Evolutionary conservation across 139 green algal species (phyloP), one percentile per base, ranked within the genome.

Genomic region (Yamagishiella unicocca): DNA sequence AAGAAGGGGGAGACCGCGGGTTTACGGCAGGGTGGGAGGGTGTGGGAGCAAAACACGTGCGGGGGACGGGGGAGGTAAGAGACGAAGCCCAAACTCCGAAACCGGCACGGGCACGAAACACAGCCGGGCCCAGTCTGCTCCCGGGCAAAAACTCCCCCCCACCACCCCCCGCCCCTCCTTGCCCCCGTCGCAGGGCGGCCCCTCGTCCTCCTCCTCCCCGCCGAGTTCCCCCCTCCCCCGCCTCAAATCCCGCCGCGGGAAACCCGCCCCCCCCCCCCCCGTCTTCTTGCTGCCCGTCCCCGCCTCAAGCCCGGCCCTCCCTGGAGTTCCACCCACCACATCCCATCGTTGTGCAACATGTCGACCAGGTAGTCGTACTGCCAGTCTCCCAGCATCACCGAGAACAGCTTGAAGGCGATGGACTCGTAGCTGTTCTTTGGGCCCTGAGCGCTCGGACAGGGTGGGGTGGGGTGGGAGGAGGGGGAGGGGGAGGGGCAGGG

Each of bases 351-450:
- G 35, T 87, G 10, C 33, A 87, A 25, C 67, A 87, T 80, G 68
- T 71, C 82, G 4, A 58, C 1, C 27, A 87, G 37, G 82, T 80
- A 81, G 67, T 80, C 67, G 46, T 50, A 79, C 46, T 87, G 46
- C 67, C 67, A 87, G 82, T 87, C 82, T 2, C 82, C 67, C 50
- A 87, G 46, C 67, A 87, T 87, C 17, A 87, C 67, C 2, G 46
- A 35, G 35, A 87, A 87, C 24, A 87, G 66, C 46, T 87, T 79
- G 33, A 87, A 72, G 10, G 82, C 82, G 0, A 87, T 33, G 0
- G 33, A 2, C 80, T 86, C 43, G 80, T 76, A 86, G 8, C 7
- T 53, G 80, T 86, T 78, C 8, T 37, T 21, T 4, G 21, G 27
- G 40, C 80, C 80, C 80, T 86, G 42, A 42, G 38, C 4, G 50